Percentiles rank a stretch among this genome's conserved stretches.
Evolutionary conservation across 2,329 filamentous ascomycete genomes (phyloP).

Genomic region (Paecilomyces dactylethromorphus): DNA sequence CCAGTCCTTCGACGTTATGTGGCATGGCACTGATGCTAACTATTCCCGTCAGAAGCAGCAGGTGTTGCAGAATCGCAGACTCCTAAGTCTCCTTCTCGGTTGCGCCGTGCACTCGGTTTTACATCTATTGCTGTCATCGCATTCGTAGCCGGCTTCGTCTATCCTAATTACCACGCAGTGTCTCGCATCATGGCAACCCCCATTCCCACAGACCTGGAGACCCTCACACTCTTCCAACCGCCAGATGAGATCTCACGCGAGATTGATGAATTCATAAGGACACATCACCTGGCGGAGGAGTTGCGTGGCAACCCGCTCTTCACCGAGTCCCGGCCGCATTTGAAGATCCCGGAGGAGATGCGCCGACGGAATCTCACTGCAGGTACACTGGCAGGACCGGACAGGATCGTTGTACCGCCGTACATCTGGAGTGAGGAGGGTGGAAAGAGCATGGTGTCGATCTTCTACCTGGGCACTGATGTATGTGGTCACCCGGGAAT

Average conservation of each 20-base stretch:
- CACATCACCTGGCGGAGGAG: conserved; percentile 64
- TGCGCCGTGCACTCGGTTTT: conserved; percentile 31
- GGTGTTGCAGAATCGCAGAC: neutral
- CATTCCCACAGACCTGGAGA: conserved; percentile 64
- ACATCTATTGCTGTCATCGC: conserved; percentile 27
- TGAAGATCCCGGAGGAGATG: conserved; percentile 71
- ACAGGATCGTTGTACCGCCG: conserved; percentile 74
- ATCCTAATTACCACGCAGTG: conserved; percentile 18
- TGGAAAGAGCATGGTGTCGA: conserved; percentile 62
- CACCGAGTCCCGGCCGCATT: conserved; percentile 72
- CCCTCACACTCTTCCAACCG: conserved; percentile 59
- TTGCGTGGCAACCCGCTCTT: conserved; percentile 62
- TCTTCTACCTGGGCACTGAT: conserved; percentile 70
- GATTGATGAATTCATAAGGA: conserved; percentile 68
- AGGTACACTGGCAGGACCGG: conserved; percentile 68
- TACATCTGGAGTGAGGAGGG: conserved; percentile 66
- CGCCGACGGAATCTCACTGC: conserved; percentile 73
- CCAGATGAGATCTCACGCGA: conserved; percentile 46
- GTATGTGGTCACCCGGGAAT: conserved; percentile 88
- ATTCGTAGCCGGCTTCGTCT: conserved; percentile 23
- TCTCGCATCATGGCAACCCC: conserved; percentile 27
- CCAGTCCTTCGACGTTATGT: neutral
- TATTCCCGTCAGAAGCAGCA: neutral
- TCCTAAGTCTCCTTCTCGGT: conserved; percentile 18
- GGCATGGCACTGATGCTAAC: neutral